Base-by-base conservation (phyloP, 345 rosid species). In the Luvunga scandens region DNA sequence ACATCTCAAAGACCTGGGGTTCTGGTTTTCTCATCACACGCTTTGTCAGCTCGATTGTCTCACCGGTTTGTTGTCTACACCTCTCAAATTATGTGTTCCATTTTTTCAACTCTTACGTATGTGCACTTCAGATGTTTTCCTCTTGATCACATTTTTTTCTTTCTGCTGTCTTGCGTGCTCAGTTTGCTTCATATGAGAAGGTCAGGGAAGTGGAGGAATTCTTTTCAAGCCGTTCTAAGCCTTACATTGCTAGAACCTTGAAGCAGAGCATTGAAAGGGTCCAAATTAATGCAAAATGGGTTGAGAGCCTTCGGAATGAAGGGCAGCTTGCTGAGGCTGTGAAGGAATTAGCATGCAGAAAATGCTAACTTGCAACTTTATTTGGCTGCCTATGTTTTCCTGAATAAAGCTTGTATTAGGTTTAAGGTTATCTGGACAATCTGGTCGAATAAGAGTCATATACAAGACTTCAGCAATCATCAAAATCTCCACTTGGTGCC, bases 261-360 rank as follows among this genome's bases (percentile, higher is more conserved):
- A 96, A 90, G 91, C 99, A 96, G 89, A 91, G 98, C 89, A 76
- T 92, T 25, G 98, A 96, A 70, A 79, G 86, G 66, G 94, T 91
- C 25, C 77, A 79, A 80, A 91, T 94, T 55, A 96, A 91, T 30
- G 92, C 98, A 9, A 89, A 82, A 31, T 92, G 98, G 99, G 97
- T 86, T 50, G 85, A 89, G 80, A 89, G 90, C 87, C 67, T 96
- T 76, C 86, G 74, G 82, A 84, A 84, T 18, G 99, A 96, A 80
- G 72, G 79, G 10, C 27, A 83, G 33, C 89, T 96, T 30, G 77
- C 79, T 0, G 86, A 87, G 31, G 90, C 87, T 0, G 90, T 87
- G 64, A 72, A 80, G 77, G 88, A 90, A 76, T 82, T 93, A 12
- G 91, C 87, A 33, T 24, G 77, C 76, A 72, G 87, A 78, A 80